Percentiles rank a stretch among this genome's conserved stretches.
Conservation (phyloP, 345 rosid species). For the Syzygium aromaticum region DNA sequence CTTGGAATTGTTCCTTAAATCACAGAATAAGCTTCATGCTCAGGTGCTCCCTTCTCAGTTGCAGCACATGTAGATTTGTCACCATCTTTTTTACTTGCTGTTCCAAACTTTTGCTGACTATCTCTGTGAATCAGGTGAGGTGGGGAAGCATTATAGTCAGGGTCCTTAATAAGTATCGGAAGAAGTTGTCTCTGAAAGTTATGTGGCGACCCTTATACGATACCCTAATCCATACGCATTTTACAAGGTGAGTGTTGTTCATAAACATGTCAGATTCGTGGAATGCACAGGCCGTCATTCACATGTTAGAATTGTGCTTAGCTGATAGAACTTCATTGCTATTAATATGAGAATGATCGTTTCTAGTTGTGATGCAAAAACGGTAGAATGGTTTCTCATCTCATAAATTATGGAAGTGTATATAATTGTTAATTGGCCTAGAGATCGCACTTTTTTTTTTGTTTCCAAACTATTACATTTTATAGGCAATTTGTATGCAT, state of each 20-base stretch:
- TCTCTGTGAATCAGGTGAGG: conserved; percentile 59
- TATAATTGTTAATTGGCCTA: not conserved
- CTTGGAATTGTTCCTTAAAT: conserved; percentile 54
- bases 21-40: conserved; percentile 68
- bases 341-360: not conserved
- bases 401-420: not conserved
- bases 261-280: not conserved
- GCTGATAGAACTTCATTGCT: not conserved
- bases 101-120: conserved; percentile 4
- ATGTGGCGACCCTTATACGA: conserved; percentile 95
- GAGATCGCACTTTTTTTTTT: not conserved
- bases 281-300: not conserved
- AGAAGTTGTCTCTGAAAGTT: conserved; percentile 63
- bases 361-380: not conserved
- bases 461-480: not conserved
- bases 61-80: not conserved
- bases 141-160: conserved; percentile 86
- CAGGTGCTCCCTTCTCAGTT: conserved; percentile 40
- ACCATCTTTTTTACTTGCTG: not conserved
- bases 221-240: conserved; percentile 76
- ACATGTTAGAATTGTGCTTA: not conserved
- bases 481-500: not conserved
- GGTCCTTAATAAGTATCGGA: conserved; percentile 67
- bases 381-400: not conserved
- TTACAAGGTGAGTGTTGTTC: conserved; percentile 50